Evolutionary conservation across 129 eudicot genomes (phyloP).

Genomic region (sunflower (Helianthus annuus)): HanXRQr2.0-SUNRISE NC_035434.2:173845225-173845724

Average conservation of each 20-base stretch:
- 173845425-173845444: constrained; percentile 70
- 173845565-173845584: constrained; percentile 39
- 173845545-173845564: constrained; percentile 34
- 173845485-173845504: constrained; percentile 96
- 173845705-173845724: constrained; percentile 73
- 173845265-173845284: no score
- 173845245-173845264: no score
- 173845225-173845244: no score
- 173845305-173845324: not conserved
- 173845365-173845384: not conserved
- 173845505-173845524: constrained; percentile 99
- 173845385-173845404: not conserved
- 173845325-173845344: not conserved
- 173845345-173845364: not conserved
- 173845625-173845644: constrained; percentile 80
- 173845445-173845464: constrained; percentile 88
- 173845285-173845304: no score
- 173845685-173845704: constrained; percentile 95
- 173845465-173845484: constrained; percentile 61
- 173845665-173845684: constrained; percentile 94
- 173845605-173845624: constrained; percentile 65
- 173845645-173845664: constrained; percentile 89
- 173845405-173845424: not conserved
- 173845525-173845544: constrained; percentile 33
- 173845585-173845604: constrained; percentile 55